A percentile compares a stretch with the other conserved stretches of the same genome.
phyloP scores from a whole-genome alignment of 177 flowering plant genomes.

The Vitis hybrid region DNA sequence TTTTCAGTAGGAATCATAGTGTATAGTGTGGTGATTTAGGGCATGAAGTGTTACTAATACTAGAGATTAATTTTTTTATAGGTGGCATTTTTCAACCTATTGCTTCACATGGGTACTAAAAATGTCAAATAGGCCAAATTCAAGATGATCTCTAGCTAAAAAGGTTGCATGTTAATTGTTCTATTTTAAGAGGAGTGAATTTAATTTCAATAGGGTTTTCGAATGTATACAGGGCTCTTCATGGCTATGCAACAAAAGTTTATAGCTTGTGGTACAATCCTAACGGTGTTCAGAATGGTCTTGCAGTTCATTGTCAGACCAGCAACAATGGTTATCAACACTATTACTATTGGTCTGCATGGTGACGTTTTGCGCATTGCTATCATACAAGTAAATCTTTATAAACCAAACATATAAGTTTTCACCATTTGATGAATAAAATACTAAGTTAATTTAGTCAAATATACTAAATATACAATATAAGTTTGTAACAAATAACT shows the following conservation, averaged over 20 bases:
- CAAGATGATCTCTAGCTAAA: conserved; percentile 47
- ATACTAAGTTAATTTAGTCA: background rate
- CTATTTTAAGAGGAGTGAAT: background rate
- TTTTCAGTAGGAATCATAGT: background rate
- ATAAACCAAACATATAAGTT: no score
- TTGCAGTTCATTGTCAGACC: conserved; percentile 34
- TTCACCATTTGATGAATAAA: no score
- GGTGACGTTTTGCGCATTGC: conserved; percentile 26
- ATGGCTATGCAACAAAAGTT: conserved; percentile 36
- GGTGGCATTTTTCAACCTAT: conserved; percentile 46
- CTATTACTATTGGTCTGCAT: conserved; percentile 25
- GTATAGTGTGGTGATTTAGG: background rate
- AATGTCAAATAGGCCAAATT: conserved; percentile 19
- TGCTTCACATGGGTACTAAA: no score
- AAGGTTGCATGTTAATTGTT: no score
- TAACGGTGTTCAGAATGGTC: conserved; percentile 22
- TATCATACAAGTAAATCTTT: conserved; percentile 29
- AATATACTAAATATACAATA: background rate
- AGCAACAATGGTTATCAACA: conserved; percentile 18
- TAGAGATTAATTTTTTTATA: conserved; percentile 10
- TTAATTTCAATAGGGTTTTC: conserved; percentile 41
- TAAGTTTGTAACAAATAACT: no score
- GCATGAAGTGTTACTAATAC: background rate
- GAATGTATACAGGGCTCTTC: conserved; percentile 27
- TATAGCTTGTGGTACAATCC: conserved; percentile 26